phyloP scores from a whole-genome alignment of 345 rosid species.

The Reutealis trisperma region DNA sequence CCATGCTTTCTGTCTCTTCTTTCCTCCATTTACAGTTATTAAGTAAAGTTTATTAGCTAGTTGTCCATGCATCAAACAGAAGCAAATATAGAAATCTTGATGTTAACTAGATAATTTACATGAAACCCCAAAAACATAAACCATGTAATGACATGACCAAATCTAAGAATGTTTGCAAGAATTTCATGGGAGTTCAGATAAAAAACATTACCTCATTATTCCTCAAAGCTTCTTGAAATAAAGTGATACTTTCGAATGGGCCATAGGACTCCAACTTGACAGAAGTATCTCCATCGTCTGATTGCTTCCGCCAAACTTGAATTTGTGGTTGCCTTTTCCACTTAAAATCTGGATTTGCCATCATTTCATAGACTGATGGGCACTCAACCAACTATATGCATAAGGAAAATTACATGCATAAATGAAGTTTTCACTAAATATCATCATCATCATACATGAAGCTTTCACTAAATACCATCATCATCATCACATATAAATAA shows the following conservation, averaged over 20 bases:
- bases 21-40: not conserved
- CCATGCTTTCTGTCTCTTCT: not conserved
- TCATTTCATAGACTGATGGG: conserved; percentile 89
- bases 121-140: not conserved
- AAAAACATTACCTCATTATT: conserved; percentile 61
- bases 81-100: not conserved
- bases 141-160: not conserved
- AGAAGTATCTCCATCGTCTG: conserved; percentile 44
- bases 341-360: conserved; percentile 74
- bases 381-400: conserved; percentile 70
- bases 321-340: conserved; percentile 71
- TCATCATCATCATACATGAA: not conserved
- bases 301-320: conserved; percentile 66
- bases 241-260: conserved; percentile 45
- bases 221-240: conserved; percentile 71
- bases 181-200: conserved; percentile 1
- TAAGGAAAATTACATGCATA: conserved; percentile 11
- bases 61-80: not conserved
- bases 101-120: not conserved
- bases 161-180: not conserved
- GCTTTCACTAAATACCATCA: conserved; percentile 1
- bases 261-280: conserved; percentile 60
- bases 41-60: not conserved
- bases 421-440: conserved; percentile 5
- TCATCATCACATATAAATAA: not conserved